Base-by-base conservation (phyloP, 23 red algal genomes). In the Gracilaria domingensis region DNA sequence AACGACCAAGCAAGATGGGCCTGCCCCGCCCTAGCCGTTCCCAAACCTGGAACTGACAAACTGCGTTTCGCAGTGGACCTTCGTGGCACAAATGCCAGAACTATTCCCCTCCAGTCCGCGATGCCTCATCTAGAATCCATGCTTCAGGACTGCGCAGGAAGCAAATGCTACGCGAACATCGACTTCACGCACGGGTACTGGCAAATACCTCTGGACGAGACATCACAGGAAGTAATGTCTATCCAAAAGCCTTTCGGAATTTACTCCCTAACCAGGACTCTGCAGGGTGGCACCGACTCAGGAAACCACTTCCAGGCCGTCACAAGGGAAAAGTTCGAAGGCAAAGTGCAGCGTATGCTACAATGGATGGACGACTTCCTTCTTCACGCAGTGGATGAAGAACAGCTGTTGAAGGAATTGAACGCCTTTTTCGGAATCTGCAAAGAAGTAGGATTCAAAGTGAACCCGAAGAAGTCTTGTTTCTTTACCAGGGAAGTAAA, bases 81-180 rank as follows among this genome's bases (percentile, higher is more conserved):
- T n/a, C n/a, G n/a, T n/a, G n/a, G n/a, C n/a, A n/a, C n/a, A n/a
- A n/a, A n/a, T n/a, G n/a, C n/a, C n/a, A 70, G 65, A 34, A 84
- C 51, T 14, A 7, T 66, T 3, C 80, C 59, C 12, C 54, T 66
- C 11, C 50, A 71, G 51, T 91, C 75, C 2, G 73, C 74, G 11
- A 81, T 91, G 87, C 57, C 74, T 0, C 87, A 81, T 48, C 1
- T 91, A 6, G 87, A 91, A 66, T 91, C 87, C 12, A 12, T 37
- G 35, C 28, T 91, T 6, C 87, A 91, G 77, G 73, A 80, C 26
- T 64, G 51, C 21, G 30, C 1, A 45, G 75, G 56, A 1, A 91
- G 48, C 56, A 81, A 50, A 49, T 66, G 35, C 25, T 70, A 5
- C 25, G 23, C 65, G 3, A 70, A 70, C 28, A 70, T 70, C 16